Evolutionary conservation across 2,329 filamentous ascomycete species (phyloP), one percentile per base, ranked within the genome.

Genomic region (Setomelanomma holmii): DNA sequence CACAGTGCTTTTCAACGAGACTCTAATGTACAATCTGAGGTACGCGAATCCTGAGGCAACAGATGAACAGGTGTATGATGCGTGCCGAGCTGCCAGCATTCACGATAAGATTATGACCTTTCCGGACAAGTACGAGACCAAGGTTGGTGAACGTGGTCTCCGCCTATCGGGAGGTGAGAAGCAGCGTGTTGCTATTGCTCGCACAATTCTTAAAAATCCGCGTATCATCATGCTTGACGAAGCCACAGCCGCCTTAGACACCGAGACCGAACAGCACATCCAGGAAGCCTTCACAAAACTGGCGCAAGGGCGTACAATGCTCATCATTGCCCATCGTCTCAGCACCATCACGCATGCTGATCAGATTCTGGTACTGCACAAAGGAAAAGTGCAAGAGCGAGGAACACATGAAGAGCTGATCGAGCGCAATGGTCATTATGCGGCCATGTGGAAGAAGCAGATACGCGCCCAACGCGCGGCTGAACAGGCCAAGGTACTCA

Each of bases 171-270:
- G 93, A 52, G 93, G 93, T 45, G 93, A 97, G 76, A 96, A 96
- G 74, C 93, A 97, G 74, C 88, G 93, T 45, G 91, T 97, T 41
- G 93, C 93, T 3, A 96, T 97, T 74, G 93, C 93, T 17, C 88
- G 93, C 47, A 96, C 93, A 0, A 95, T 97, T 58, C 82, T 97
- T 61, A 97, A 97, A 76, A 86, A 96, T 62, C 92, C 93, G 1
- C 87, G 89, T 45, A 93, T 97, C 67, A 96, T 96, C 69, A 89
- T 97, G 77, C 81, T 97, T 34, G 93, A 97, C 71, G 93, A 97
- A 76, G 93, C 93, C 11, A 97, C 92, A 1, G 93, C 93, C 27
- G 92, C 93, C 8, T 80, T 97, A 23, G 93, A 97, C 71, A 92
- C 91, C 0, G 90, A 95, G 61, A 97, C 93, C 0, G 93, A 97